Conservation (phyloP, 202 grass and related monocot genomes). For the Dendrocalamus latiflorus region DNA sequence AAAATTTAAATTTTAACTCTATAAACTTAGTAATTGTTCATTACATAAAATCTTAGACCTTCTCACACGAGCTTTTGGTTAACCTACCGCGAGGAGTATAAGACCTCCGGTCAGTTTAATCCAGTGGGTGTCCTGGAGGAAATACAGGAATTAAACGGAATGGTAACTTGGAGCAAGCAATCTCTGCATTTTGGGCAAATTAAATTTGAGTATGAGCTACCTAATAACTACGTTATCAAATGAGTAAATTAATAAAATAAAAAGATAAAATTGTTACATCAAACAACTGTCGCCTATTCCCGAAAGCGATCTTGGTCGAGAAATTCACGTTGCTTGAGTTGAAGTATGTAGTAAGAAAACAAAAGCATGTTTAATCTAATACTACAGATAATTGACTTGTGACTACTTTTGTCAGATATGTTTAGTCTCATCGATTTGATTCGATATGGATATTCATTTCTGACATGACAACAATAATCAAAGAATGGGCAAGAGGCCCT, state of each 20-base stretch:
- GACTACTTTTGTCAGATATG: background rate
- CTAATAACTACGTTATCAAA: background rate
- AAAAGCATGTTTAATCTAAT: background rate
- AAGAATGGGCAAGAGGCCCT: background rate
- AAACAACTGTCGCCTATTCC: background rate
- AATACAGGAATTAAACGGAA: background rate
- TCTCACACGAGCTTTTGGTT: too few species aligned
- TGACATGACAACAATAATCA: background rate
- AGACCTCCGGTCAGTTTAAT: background rate
- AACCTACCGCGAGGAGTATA: background rate
- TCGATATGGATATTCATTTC: background rate
- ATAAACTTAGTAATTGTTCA: too few species aligned
- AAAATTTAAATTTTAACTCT: too few species aligned
- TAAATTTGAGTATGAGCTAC: background rate
- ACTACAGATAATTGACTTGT: background rate
- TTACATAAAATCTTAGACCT: too few species aligned
- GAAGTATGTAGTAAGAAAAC: background rate
- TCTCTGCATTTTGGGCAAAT: background rate
- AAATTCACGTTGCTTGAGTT: background rate
- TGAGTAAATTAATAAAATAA: background rate
- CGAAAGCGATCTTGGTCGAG: background rate
- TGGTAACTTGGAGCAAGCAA: background rate
- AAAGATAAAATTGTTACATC: background rate
- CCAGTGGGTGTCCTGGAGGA: background rate
- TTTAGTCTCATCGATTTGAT: background rate